phyloP scores from a whole-genome alignment of 2,329 filamentous ascomycete species.

The Fusarium staphyleae region DNA sequence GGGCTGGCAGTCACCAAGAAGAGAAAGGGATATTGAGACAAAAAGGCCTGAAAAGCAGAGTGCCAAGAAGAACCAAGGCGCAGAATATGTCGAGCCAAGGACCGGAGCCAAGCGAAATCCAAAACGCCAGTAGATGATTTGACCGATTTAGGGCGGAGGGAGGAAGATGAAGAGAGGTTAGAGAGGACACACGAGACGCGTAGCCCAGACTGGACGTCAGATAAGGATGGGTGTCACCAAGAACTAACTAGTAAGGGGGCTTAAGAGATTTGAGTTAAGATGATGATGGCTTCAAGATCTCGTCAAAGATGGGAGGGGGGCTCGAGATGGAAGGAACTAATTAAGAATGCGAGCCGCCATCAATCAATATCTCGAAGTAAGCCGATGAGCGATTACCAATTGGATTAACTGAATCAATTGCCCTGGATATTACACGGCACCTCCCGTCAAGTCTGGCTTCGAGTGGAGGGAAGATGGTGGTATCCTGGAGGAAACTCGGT shows the following conservation, averaged over 20 bases:
- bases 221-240: constrained; percentile 1
- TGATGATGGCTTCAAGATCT: constrained; percentile 1
- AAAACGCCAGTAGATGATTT: constrained; percentile 20
- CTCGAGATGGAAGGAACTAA: constrained; percentile 8
- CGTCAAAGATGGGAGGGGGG: not conserved
- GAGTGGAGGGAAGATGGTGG: not conserved
- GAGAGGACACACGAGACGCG: constrained; percentile 1
- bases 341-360: not conserved
- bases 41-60: constrained; percentile 12
- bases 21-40: constrained; percentile 29
- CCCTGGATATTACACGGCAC: too few relatives aligned
- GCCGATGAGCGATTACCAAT: not conserved
- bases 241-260: not conserved
- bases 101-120: constrained; percentile 26
- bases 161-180: constrained; percentile 3
- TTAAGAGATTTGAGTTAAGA: constrained; percentile 11
- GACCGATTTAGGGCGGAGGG: constrained; percentile 3
- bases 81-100: constrained; percentile 32
- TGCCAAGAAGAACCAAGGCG: constrained; percentile 33
- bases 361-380: not conserved
- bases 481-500: not conserved
- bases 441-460: too few relatives aligned
- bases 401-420: not conserved
- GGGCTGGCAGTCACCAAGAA: constrained; percentile 6
- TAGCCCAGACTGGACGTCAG: constrained; percentile 1